Evolutionary conservation across 805 yeast genomes (phyloP).

Genomic region (Ogataea pini): DNA sequence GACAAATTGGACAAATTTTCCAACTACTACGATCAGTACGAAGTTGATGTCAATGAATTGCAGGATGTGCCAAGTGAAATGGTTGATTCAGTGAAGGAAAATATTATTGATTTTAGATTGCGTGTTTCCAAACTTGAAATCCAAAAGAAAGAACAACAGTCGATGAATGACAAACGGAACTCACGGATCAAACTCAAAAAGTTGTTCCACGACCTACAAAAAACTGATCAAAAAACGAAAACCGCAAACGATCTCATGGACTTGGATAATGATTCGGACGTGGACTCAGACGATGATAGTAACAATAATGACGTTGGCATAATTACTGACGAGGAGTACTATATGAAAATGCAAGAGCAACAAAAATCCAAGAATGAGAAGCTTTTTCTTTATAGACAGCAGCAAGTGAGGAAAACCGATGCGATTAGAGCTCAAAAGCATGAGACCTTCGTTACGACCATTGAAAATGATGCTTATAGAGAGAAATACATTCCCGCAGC

Average conservation of each 20-base stretch:
- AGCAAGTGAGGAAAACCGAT: constrained; percentile 28
- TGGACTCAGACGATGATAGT: constrained; percentile 29
- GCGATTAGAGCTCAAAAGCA: constrained; percentile 32
- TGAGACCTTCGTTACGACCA: constrained; percentile 36
- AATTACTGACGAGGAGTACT: constrained; percentile 26
- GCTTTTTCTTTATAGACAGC: constrained; percentile 14
- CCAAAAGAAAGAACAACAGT: constrained; percentile 49
- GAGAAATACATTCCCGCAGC: constrained; percentile 21
- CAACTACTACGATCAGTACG: constrained; percentile 36
- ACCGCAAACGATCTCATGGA: constrained; percentile 27
- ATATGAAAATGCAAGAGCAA: constrained; percentile 22
- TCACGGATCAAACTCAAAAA: constrained; percentile 49
- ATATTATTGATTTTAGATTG: constrained; percentile 57
- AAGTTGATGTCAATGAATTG: constrained; percentile 57
- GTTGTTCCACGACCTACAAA: constrained; percentile 35
- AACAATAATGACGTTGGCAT: constrained; percentile 25
- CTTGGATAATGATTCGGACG: constrained; percentile 34
- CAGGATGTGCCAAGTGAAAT: constrained; percentile 56
- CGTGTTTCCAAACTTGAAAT: constrained; percentile 54
- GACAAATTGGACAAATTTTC: constrained; percentile 17
- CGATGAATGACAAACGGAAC: constrained; percentile 48
- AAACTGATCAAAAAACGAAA: constrained; percentile 17
- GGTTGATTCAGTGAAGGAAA: constrained; percentile 52
- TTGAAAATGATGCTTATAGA: constrained; percentile 31
- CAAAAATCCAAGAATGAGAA: constrained; percentile 24